phyloP scores from a whole-genome alignment of 2,329 filamentous ascomycete species.

The Fusarium penzigii region DNA sequence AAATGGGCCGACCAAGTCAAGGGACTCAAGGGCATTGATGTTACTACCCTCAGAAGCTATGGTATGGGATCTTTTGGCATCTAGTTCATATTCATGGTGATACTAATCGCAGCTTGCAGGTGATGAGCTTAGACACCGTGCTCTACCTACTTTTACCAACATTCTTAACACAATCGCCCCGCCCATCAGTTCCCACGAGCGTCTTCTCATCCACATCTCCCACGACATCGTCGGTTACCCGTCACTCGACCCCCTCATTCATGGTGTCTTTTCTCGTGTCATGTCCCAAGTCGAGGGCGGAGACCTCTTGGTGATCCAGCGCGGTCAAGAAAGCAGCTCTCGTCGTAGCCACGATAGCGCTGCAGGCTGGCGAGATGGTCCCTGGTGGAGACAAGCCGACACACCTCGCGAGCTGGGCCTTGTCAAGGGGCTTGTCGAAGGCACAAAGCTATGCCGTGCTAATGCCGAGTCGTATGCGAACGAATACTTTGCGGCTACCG shows the following conservation, averaged over 20 bases:
- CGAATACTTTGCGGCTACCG: conserved; percentile 79
- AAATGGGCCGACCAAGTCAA: conserved; percentile 94
- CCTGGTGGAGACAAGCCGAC: conserved; percentile 85
- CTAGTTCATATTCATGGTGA: neutral
- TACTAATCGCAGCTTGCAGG: conserved; percentile 51
- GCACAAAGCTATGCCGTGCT: conserved; percentile 86
- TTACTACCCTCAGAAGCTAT: conserved; percentile 65
- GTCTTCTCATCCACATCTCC: conserved; percentile 94
- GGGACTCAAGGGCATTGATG: conserved; percentile 63
- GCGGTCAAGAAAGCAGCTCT: conserved; percentile 80
- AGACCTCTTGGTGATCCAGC: conserved; percentile 90
- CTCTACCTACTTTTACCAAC: conserved; percentile 91
- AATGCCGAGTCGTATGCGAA: conserved; percentile 84
- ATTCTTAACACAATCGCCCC: conserved; percentile 94
- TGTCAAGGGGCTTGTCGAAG: conserved; percentile 79
- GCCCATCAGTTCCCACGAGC: conserved; percentile 94
- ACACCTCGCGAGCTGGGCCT: conserved; percentile 74
- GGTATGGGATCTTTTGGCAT: conserved; percentile 27
- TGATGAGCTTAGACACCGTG: conserved; percentile 81
- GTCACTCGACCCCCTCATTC: conserved; percentile 88
- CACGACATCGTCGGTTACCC: conserved; percentile 96
- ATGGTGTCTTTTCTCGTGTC: conserved; percentile 87
- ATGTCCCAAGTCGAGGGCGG: conserved; percentile 99
- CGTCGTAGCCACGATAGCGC: conserved; percentile 60
- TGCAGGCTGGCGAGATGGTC: conserved; percentile 86